Percentiles rank a stretch among this genome's conserved stretches.
Conservation (phyloP, 306 rosid species). For the Senna siamea region DNA sequence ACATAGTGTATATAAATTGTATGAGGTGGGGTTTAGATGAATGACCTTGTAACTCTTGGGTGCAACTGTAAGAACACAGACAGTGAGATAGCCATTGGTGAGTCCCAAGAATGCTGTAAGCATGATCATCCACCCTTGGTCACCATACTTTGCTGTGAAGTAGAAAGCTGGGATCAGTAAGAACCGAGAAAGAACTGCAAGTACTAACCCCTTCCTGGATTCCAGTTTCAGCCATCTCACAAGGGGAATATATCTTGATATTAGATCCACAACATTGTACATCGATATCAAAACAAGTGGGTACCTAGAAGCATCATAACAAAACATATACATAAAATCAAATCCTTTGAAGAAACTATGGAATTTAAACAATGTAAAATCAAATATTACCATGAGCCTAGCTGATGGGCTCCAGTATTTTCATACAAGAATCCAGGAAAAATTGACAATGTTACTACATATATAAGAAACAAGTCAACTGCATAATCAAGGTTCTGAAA, state of each 20-base stretch:
- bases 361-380: no score
- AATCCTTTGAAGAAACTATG: no score
- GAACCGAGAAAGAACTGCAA: constrained; percentile 51
- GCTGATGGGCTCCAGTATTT: constrained; percentile 71
- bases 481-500: constrained; percentile 60
- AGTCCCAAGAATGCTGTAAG: constrained; percentile 72
- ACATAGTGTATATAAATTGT: no score
- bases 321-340: no score
- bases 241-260: constrained; percentile 71
- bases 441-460: constrained; percentile 71
- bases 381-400: constrained; percentile 66
- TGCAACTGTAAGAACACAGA: constrained; percentile 75
- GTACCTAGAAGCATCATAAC: constrained; percentile 80
- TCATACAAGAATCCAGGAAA: constrained; percentile 86
- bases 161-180: constrained; percentile 77
- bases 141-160: constrained; percentile 80
- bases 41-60: constrained; percentile 79
- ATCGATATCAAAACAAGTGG: constrained; percentile 68
- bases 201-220: constrained; percentile 64
- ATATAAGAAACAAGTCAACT: constrained; percentile 58
- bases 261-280: constrained; percentile 64
- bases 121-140: constrained; percentile 82
- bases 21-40: no score
- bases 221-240: constrained; percentile 58
- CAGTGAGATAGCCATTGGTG: constrained; percentile 81